Percentiles rank a stretch among this genome's conserved stretches.
phyloP scores from a whole-genome alignment of 768 basidiomycete species.

The Vishniacozyma victoriae region DNA sequence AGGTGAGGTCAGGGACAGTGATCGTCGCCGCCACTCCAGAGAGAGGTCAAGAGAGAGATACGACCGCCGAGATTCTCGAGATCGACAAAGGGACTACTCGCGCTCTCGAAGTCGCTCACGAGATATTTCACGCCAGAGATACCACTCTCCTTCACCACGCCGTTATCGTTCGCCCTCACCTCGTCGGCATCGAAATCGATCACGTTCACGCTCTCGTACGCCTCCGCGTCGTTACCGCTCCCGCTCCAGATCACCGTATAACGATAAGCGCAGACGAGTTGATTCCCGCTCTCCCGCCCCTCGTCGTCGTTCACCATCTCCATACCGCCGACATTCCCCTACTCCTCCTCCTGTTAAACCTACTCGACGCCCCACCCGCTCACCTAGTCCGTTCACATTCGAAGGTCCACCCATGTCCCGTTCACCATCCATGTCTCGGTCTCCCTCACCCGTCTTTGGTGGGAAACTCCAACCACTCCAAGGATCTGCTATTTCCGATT shows the following conservation, averaged over 20 bases:
- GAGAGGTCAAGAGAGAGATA: neutral
- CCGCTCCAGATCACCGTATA: neutral
- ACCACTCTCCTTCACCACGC: neutral
- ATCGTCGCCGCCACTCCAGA: conserved; percentile 1
- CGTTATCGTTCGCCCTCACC: conserved; percentile 7
- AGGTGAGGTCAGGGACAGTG: neutral
- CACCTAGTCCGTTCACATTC: conserved; percentile 20
- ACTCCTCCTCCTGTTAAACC: conserved; percentile 1
- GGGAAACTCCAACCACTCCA: conserved; percentile 64
- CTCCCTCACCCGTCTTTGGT: conserved; percentile 14
- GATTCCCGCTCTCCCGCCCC: neutral
- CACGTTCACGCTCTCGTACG: conserved; percentile 4
- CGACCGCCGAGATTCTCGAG: neutral
- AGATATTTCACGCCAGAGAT: no score
- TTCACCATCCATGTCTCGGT: conserved; percentile 20
- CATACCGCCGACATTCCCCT: neutral
- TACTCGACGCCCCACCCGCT: conserved; percentile 11
- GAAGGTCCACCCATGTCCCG: conserved; percentile 6
- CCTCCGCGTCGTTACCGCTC: conserved; percentile 4
- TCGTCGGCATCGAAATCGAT: neutral
- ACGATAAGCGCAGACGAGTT: neutral
- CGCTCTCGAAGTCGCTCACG: no score
- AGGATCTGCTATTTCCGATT: conserved; percentile 75
- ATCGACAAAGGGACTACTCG: neutral
- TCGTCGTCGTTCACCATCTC: neutral